These are phyloP conservation scores for Allantophomopsis lycopodina DNA, from an alignment of 2,329 filamentous ascomycete species.

Conservation along the genomic window DNA sequence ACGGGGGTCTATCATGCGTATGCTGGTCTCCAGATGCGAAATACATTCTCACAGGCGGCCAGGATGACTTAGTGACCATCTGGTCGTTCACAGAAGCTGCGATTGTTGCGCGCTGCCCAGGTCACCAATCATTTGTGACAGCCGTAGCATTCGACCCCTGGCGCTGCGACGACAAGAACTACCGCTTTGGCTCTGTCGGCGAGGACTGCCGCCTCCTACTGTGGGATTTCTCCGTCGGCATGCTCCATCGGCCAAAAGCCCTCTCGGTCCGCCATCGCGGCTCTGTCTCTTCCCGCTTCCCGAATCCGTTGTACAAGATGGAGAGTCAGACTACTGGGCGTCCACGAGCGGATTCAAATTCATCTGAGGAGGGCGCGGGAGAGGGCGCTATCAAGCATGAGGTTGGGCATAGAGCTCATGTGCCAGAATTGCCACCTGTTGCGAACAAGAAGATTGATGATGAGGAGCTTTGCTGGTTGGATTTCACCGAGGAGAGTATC, in stretches of 20 bases:
- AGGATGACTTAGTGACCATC: conserved; percentile 92
- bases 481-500: conserved; percentile 88
- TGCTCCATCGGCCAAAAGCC: conserved; percentile 83
- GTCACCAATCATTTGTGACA: conserved; percentile 92
- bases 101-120: conserved; percentile 84
- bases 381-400: conserved; percentile 56
- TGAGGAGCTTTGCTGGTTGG: conserved; percentile 79
- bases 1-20: conserved; percentile 82
- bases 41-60: conserved; percentile 87
- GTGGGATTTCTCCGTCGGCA: conserved; percentile 96
- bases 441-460: conserved; percentile 78
- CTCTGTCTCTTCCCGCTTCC: conserved; percentile 33
- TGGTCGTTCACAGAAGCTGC: conserved; percentile 79
- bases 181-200: conserved; percentile 90
- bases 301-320: conserved; percentile 33
- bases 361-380: conserved; percentile 38
- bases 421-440: conserved; percentile 79
- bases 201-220: conserved; percentile 83
- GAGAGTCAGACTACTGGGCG: conserved; percentile 53
- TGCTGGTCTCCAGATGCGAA: conserved; percentile 97
- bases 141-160: conserved; percentile 91
- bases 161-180: conserved; percentile 91
- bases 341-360: conserved; percentile 57
- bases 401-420: conserved; percentile 73
- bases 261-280: conserved; percentile 40